Conservation (phyloP, 305 asterid genomes). For the Fraxinus dipetala region DNA sequence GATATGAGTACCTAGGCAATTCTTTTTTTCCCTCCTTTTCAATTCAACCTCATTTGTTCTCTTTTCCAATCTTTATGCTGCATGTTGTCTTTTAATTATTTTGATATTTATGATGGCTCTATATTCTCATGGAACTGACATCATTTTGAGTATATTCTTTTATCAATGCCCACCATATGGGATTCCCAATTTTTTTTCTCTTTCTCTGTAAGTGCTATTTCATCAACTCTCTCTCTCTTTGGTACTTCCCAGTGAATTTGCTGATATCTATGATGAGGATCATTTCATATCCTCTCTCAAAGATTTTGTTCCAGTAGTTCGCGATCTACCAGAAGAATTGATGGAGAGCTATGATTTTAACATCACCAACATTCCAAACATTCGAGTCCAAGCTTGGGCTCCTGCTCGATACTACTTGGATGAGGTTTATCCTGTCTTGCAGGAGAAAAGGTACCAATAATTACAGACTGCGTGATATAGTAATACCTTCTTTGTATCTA, state of each 20-base stretch:
- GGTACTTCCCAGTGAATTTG: slow-evolving; percentile 53
- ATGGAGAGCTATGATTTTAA: slow-evolving; percentile 63
- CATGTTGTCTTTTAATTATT: not conserved
- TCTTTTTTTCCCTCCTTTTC: not conserved
- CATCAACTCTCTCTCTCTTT: slow-evolving; percentile 11
- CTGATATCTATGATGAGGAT: slow-evolving; percentile 78
- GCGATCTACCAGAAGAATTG: slow-evolving; percentile 57
- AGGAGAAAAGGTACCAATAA: slow-evolving; percentile 54
- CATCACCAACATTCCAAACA: slow-evolving; percentile 60
- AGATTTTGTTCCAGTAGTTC: slow-evolving; percentile 59
- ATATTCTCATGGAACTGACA: not conserved
- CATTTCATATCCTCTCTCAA: slow-evolving; percentile 65
- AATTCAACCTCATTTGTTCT: not conserved
- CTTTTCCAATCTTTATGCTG: not conserved
- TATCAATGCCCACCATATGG: not conserved
- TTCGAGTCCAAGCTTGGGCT: slow-evolving; percentile 78
- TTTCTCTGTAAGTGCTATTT: not conserved
- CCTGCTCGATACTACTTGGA: slow-evolving; percentile 66
- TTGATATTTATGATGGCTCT: not conserved
- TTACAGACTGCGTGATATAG: not conserved
- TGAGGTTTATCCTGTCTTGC: slow-evolving; percentile 67
- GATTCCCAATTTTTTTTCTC: not conserved
- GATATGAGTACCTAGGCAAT: not conserved
- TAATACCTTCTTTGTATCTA: not conserved
- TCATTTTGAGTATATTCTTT: not conserved